Percentiles rank a stretch among this genome's conserved stretches.
Evolutionary conservation across 2,329 filamentous ascomycete species (phyloP).

Genomic region (Fusarium clavum): DNA sequence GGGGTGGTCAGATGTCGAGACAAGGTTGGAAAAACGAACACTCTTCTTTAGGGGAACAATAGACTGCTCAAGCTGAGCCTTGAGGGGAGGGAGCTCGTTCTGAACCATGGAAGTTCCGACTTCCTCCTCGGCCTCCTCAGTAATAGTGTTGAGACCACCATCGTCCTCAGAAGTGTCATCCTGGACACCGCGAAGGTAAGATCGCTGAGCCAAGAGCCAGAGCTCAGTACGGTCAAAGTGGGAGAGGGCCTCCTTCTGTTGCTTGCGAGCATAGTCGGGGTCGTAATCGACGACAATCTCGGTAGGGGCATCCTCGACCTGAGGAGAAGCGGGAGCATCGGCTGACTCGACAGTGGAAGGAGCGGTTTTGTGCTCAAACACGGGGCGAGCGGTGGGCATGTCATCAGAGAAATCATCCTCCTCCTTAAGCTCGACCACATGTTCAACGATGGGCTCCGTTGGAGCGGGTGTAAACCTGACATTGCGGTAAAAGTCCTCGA

Average conservation of each 20-base stretch:
- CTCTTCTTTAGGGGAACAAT: conserved; percentile 71
- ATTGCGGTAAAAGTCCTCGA: conserved; percentile 55
- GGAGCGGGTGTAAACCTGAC: conserved; percentile 57
- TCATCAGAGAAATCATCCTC: conserved; percentile 65
- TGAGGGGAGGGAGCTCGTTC: conserved; percentile 39
- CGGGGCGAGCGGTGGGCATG: conserved; percentile 74
- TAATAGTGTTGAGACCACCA: conserved; percentile 53
- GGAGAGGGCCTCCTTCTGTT: conserved; percentile 75
- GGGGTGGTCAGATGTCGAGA: conserved; percentile 59
- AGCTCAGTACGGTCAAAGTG: conserved; percentile 86
- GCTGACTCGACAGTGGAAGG: conserved; percentile 48
- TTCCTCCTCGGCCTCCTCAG: conserved; percentile 50
- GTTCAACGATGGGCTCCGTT: conserved; percentile 63
- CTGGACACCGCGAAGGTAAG: conserved; percentile 77
- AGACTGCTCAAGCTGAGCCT: conserved; percentile 35
- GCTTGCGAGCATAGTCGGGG: conserved; percentile 78
- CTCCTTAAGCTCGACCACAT: conserved; percentile 69
- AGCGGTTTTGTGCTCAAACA: conserved; percentile 49
- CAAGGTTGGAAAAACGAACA: conserved; percentile 76
- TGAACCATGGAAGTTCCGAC: conserved; percentile 46
- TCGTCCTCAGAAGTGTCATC: conserved; percentile 55
- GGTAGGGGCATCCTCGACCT: conserved; percentile 68
- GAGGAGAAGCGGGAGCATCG: conserved; percentile 55
- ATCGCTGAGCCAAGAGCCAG: conserved; percentile 86
- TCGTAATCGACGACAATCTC: conserved; percentile 79